Evolutionary conservation across 495 filamentous ascomycete genomes (phyloP).

Genomic region (Ascobolus immersus): DNA sequence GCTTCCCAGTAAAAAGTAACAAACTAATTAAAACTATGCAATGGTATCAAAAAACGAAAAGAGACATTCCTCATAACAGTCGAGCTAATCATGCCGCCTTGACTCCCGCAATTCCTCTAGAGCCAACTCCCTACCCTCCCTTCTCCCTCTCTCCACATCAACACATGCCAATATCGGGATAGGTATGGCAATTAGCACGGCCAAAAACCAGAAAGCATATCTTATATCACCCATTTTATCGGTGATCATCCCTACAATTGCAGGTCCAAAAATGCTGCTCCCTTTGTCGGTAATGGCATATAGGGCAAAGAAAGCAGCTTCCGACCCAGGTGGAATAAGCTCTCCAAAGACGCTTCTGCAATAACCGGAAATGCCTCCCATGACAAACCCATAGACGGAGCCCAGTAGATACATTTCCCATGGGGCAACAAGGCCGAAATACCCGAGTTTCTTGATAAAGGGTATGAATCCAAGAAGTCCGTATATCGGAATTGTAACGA

Average conservation of each 20-base stretch:
- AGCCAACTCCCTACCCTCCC: constrained; percentile 29
- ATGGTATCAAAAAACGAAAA: too few species aligned
- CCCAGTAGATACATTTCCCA: constrained; percentile 96
- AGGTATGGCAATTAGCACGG: constrained; percentile 54
- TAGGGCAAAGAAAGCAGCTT: constrained; percentile 86
- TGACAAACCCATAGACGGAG: constrained; percentile 72
- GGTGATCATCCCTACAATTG: constrained; percentile 78
- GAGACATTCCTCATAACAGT: too few species aligned
- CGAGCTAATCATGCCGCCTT: background rate
- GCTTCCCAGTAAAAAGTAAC: too few species aligned
- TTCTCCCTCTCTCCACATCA: constrained; percentile 67
- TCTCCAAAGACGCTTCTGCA: constrained; percentile 83
- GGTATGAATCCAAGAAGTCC: constrained; percentile 76
- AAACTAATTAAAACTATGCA: too few species aligned
- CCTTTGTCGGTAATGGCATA: constrained; percentile 98
- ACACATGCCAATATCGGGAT: constrained; percentile 64
- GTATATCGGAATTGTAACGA: constrained; percentile 81
- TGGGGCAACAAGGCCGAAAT: constrained; percentile 62
- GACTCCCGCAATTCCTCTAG: constrained; percentile 9
- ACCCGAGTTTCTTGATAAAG: constrained; percentile 44
- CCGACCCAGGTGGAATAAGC: constrained; percentile 72
- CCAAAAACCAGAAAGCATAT: constrained; percentile 81
- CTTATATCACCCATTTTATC: constrained; percentile 74
- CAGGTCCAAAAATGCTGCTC: constrained; percentile 76
- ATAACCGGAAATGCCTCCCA: constrained; percentile 80